Conservation (phyloP, 2,329 filamentous ascomycete genomes). For the Celoporthe dispersa region DNA sequence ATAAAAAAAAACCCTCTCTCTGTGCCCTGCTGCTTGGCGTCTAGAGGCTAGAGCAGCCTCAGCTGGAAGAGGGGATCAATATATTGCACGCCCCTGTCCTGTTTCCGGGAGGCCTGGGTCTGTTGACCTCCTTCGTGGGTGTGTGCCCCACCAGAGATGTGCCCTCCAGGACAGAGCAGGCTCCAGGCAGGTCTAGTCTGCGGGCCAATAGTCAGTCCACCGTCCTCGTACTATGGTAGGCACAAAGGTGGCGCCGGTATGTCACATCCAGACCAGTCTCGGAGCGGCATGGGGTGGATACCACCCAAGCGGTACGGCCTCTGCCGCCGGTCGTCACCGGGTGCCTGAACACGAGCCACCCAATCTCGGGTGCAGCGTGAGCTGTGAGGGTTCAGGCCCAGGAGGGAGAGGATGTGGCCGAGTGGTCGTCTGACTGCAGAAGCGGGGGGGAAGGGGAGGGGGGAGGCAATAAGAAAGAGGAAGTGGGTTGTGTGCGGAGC, state of each 20-base stretch:
- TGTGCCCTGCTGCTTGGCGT: constrained; percentile 1
- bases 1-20: background rate
- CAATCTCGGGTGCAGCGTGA: constrained; percentile 5
- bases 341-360: constrained; percentile 11
- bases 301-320: background rate
- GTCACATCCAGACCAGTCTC: constrained; percentile 13
- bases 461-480: background rate
- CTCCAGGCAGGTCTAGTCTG: background rate
- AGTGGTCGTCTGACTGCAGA: background rate
- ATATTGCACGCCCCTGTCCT: constrained; percentile 16
- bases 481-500: too few species aligned
- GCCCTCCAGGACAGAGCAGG: background rate
- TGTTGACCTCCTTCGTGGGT: background rate
- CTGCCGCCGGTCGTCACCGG: background rate
- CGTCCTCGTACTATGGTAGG: background rate
- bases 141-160: background rate
- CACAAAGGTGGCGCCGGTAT: constrained; percentile 9
- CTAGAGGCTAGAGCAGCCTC: background rate
- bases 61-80: constrained; percentile 9
- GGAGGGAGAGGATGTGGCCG: background rate
- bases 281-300: background rate
- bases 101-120: background rate
- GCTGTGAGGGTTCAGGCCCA: too few species aligned
- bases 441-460: background rate
- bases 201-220: constrained; percentile 5